Base-by-base conservation (phyloP, 768 basidiomycete species). In the Termitomyces sp. region DNA sequence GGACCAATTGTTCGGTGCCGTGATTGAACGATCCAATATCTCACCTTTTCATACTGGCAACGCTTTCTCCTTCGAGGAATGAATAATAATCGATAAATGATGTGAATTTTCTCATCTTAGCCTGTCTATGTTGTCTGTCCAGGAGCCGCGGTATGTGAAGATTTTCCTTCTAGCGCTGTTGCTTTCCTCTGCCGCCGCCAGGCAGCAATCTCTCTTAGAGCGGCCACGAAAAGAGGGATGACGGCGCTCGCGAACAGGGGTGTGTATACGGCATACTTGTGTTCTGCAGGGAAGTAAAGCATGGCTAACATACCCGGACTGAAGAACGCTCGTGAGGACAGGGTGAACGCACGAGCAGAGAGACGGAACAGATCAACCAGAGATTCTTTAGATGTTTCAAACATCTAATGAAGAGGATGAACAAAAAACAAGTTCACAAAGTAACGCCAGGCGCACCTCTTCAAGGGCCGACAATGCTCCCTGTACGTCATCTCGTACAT, bases 271-370 rank as follows among this genome's bases (percentile, higher is more conserved):
- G 95, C 95, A 69, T 94, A 95, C 68, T 91, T 98, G 76, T 98
- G 97, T 68, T 98, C 97, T 19, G 93, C 87, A 21, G 97, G 97
- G 73, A 98, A 98, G 72, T 99, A 99, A 21, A 99, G 78, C 67
- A 98, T 73, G 14, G 93, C 95, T 63, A 98, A 74, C 95, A 98
- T 97, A 19, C 90, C 91, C 0, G 96, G 97, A 70, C 94, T 92
- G 75, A 97, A 98, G 78, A 97, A 98, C 4, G 97, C 96, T 41
- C 86, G 81, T 2, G 89, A 91, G 11, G 93, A 82, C 35, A 86
- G 76, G 0, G 77, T 78, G 45, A 85, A 70, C 0, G 92, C 90
- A 55, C 75, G 69, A 14, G 81, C 78, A 1, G 91, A 92, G 66
- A 83, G 77, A 27, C 70, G 69, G 43, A 92, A 78, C 4, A 85